These are phyloP conservation scores for Phytophthora crassamura DNA, from an alignment of 352 stramenopile species.

Conservation along the genomic window DNA sequence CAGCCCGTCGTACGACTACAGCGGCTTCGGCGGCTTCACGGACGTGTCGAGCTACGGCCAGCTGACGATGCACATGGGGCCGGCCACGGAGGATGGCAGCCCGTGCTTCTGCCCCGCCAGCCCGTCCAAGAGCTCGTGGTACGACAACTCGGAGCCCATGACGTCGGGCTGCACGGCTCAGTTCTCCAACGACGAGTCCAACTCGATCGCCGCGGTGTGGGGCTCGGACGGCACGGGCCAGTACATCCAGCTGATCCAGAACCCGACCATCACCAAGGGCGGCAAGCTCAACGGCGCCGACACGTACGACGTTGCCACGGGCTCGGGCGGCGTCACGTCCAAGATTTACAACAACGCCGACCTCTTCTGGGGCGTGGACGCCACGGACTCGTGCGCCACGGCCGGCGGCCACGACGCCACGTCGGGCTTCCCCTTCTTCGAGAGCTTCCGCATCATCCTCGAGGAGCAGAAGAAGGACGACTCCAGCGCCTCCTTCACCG, in stretches of 20 bases:
- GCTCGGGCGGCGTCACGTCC: constrained; percentile 48
- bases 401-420: constrained; percentile 61
- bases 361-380: constrained; percentile 68
- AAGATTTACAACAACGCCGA: constrained; percentile 87
- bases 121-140: constrained; percentile 59
- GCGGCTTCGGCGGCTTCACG: constrained; percentile 44
- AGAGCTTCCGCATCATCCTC: constrained; percentile 74
- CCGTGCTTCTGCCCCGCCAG: constrained; percentile 66
- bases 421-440: constrained; percentile 83
- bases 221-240: constrained; percentile 63
- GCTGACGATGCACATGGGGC: constrained; percentile 79
- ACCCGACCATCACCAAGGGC: constrained; percentile 68
- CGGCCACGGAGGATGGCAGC: constrained; percentile 39
- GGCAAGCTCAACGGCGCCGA: constrained; percentile 56
- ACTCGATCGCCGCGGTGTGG: constrained; percentile 76
- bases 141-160: constrained; percentile 65
- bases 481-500: constrained; percentile 69
- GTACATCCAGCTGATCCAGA: constrained; percentile 78
- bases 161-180: constrained; percentile 72
- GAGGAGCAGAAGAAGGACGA: constrained; percentile 83
- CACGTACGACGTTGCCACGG: constrained; percentile 68
- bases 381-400: constrained; percentile 45
- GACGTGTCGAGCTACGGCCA: constrained; percentile 67
- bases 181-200: constrained; percentile 62
- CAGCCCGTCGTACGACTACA: constrained; percentile 57